Evolutionary conservation across 768 basidiomycete genomes (phyloP), one percentile per base, ranked within the genome.

Genomic region (Suillus subaureus): DNA sequence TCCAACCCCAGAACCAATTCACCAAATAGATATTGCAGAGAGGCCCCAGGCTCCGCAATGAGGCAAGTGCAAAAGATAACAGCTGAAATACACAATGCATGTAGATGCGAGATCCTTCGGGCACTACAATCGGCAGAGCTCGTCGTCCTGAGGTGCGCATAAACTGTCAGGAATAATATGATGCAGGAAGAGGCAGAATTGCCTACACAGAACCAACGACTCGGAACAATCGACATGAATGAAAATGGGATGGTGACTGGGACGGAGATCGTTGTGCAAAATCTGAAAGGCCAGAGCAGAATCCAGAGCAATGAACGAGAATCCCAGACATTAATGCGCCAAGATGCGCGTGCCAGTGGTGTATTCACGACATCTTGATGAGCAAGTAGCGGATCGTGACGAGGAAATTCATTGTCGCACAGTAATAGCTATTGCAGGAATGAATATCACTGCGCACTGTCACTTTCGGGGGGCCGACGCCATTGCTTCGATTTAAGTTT

Each of bases 161-260:
- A 77, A 11, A 79, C 78, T 4, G 80, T 81, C 9, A 77, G 78
- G 40, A 74, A 61, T n/a, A 9, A 45, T 13, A 79, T 71, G 18
- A 79, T n/a, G n/a, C n/a, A n/a, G n/a, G n/a, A n/a, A n/a, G 64
- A 51, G 16, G 39, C 26, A 51, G 12, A 51, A 28, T 12, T 12
- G 45, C 70, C 42, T 57, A 72, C 73, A 62, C 61, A 74, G 69
- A 42, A 80, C 69, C 23, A 68, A 67, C 74, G 16, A 12, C 45
- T 13, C 5, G 5, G 4, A 23, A 47, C n/a, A 23, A 47, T 4
- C 47, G n/a, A n/a, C n/a, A n/a, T n/a, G n/a, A n/a, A n/a, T n/a
- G n/a, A n/a, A n/a, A n/a, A n/a, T n/a, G n/a, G n/a, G n/a, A n/a
- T n/a, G n/a, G n/a, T 23, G 11, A 5, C 40, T 40, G 45, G 13